Percentiles rank a stretch among this genome's conserved stretches.
Evolutionary conservation across 768 basidiomycete genomes (phyloP).

Genomic region (Agrocybe praecox): DNA sequence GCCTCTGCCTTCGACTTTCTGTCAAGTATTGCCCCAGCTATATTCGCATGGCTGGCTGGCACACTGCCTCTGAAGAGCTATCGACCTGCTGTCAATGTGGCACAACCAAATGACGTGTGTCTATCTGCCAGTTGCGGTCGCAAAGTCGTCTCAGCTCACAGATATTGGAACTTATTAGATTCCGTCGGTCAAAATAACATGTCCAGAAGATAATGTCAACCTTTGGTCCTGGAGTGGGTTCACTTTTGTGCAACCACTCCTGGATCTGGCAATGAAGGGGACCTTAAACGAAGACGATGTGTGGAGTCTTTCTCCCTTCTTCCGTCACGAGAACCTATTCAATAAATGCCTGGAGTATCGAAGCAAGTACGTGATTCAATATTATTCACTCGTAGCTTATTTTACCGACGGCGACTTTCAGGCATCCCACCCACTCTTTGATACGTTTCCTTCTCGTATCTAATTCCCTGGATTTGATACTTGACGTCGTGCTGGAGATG

Average conservation of each 20-base stretch:
- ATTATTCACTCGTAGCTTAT: not conserved
- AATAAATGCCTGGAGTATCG: slow-evolving; percentile 60
- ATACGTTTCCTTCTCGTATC: slow-evolving; percentile 64
- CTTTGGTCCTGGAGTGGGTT: slow-evolving; percentile 70
- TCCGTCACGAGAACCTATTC: slow-evolving; percentile 69
- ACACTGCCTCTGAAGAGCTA: slow-evolving; percentile 52
- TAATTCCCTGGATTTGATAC: slow-evolving; percentile 69
- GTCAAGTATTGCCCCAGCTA: slow-evolving; percentile 33
- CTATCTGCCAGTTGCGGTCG: slow-evolving; percentile 4
- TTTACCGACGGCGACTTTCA: slow-evolving; percentile 19
- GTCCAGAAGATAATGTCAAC: slow-evolving; percentile 66
- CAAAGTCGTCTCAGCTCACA: not conserved
- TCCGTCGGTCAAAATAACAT: slow-evolving; percentile 50
- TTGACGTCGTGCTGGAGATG: slow-evolving; percentile 58
- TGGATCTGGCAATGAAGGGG: slow-evolving; percentile 49
- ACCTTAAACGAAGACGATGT: slow-evolving; percentile 56
- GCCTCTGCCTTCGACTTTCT: slow-evolving; percentile 25
- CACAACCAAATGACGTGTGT: slow-evolving; percentile 48
- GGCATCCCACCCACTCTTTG: slow-evolving; percentile 57
- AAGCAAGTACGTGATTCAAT: slow-evolving; percentile 29
- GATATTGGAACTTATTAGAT: slow-evolving; percentile 31
- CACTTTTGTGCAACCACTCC: slow-evolving; percentile 65
- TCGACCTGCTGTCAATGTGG: slow-evolving; percentile 50
- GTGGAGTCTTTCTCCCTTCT: slow-evolving; percentile 69
- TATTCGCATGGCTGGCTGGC: slow-evolving; percentile 55